phyloP scores from a whole-genome alignment of 2,329 filamentous ascomycete species.

The Pyrenophora graminea region DNA sequence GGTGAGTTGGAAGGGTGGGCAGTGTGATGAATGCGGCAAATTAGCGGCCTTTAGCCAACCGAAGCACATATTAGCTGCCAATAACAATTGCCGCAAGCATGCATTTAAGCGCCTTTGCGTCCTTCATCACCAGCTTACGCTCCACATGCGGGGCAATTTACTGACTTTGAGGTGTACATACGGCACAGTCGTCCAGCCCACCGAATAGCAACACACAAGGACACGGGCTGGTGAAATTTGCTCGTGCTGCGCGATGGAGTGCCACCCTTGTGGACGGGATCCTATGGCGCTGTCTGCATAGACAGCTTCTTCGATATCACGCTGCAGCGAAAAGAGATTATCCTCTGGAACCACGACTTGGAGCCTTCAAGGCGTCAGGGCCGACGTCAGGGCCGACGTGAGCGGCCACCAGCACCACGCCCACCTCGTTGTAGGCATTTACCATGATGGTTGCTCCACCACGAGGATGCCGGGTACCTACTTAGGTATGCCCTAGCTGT shows the following conservation, averaged over 20 bases:
- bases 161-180: slow-evolving; percentile 22
- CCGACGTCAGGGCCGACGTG: slow-evolving; percentile 5
- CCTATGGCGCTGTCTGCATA: slow-evolving; percentile 32
- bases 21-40: slow-evolving; percentile 17
- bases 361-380: background rate
- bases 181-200: slow-evolving; percentile 27
- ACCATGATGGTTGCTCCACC: no score
- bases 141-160: slow-evolving; percentile 28
- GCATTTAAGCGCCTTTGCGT: slow-evolving; percentile 38
- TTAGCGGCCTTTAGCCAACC: slow-evolving; percentile 27
- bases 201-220: slow-evolving; percentile 32
- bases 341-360: slow-evolving; percentile 16
- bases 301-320: slow-evolving; percentile 36
- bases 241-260: slow-evolving; percentile 36
- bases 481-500: background rate
- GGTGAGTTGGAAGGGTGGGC: slow-evolving; percentile 13
- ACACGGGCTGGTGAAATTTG: slow-evolving; percentile 29
- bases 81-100: slow-evolving; percentile 18
- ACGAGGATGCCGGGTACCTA: background rate
- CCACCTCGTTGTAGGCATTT: slow-evolving; percentile 3
- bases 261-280: slow-evolving; percentile 30
- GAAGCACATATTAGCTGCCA: slow-evolving; percentile 22
- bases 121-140: slow-evolving; percentile 13
- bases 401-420: background rate
- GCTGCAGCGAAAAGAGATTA: slow-evolving; percentile 34